Evolutionary conservation across 2,329 filamentous ascomycete genomes (phyloP).

Genomic region (Colletotrichum eremochloae): DNA sequence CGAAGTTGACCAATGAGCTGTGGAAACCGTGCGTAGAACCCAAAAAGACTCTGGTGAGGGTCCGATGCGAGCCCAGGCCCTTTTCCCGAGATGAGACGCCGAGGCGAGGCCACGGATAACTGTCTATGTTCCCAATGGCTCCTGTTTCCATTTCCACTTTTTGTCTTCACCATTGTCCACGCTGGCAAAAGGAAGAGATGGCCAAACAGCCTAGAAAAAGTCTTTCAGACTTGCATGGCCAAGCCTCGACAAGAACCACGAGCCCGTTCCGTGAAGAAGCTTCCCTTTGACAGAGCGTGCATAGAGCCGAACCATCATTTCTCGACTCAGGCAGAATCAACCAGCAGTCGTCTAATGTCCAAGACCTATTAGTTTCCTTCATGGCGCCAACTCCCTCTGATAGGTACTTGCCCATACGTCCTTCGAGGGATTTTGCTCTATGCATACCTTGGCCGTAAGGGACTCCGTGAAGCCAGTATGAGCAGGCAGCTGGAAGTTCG

Average conservation of each 20-base stretch:
- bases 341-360: not conserved
- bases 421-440: not conserved
- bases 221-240: not conserved
- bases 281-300: not conserved
- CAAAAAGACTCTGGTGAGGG: not conserved
- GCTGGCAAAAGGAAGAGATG: too few species aligned
- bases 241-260: too few species aligned
- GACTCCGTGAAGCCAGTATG: not conserved
- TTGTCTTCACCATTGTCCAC: not conserved
- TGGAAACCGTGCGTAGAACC: not conserved
- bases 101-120: not conserved
- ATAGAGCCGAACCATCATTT: not conserved
- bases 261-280: too few species aligned
- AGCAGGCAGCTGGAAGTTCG: not conserved
- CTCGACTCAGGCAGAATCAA: not conserved
- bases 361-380: not conserved
- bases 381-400: not conserved
- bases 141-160: not conserved
- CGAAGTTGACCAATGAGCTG: not conserved
- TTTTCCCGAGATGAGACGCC: not conserved
- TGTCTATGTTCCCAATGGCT: not conserved
- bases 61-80: not conserved
- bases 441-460: not conserved
- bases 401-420: not conserved
- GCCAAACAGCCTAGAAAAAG: too few species aligned